A percentile compares a stretch with the other conserved stretches of the same genome.
Evolutionary conservation across 2,329 filamentous ascomycete species (phyloP).

Genomic region (Aspergillus ochraceus): DNA sequence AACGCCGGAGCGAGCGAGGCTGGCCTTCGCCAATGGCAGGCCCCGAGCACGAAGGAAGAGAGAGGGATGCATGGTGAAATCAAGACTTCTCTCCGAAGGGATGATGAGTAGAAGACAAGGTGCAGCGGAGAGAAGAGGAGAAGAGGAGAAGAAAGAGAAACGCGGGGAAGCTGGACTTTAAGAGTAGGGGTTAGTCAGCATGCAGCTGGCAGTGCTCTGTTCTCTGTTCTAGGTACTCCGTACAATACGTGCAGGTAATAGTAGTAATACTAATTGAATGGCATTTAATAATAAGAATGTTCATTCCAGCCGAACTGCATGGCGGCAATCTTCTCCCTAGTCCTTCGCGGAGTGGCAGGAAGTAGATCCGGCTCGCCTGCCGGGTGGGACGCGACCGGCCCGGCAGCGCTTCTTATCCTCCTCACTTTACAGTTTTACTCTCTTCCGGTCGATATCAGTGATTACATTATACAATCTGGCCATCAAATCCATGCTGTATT

Average conservation of each 20-base stretch:
- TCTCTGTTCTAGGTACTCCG: not conserved
- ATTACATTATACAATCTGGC: no score
- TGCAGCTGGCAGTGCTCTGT: no score
- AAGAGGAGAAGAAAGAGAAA: slow-evolving; percentile 11
- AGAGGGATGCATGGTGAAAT: slow-evolving; percentile 29
- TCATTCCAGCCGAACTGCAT: no score
- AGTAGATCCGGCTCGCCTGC: not conserved
- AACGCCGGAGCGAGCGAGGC: slow-evolving; percentile 19
- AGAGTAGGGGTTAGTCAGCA: slow-evolving; percentile 10
- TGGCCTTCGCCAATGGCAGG: slow-evolving; percentile 23
- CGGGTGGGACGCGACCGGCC: not conserved
- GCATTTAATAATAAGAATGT: no score
- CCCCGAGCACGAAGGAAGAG: slow-evolving; percentile 28
- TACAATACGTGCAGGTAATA: not conserved
- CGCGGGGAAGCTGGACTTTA: slow-evolving; percentile 29
- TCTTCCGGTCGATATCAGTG: not conserved
- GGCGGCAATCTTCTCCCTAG: no score
- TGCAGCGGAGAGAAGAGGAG: not conserved
- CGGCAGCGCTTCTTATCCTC: not conserved
- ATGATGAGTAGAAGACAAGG: slow-evolving; percentile 1
- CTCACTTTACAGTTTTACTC: not conserved
- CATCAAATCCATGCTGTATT: no score
- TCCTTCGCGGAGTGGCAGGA: not conserved
- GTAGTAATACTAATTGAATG: not conserved
- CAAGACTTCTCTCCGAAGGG: slow-evolving; percentile 1